Evolutionary conservation across 768 basidiomycete genomes (phyloP).

Genomic region (Boletellus emodensis): DNA sequence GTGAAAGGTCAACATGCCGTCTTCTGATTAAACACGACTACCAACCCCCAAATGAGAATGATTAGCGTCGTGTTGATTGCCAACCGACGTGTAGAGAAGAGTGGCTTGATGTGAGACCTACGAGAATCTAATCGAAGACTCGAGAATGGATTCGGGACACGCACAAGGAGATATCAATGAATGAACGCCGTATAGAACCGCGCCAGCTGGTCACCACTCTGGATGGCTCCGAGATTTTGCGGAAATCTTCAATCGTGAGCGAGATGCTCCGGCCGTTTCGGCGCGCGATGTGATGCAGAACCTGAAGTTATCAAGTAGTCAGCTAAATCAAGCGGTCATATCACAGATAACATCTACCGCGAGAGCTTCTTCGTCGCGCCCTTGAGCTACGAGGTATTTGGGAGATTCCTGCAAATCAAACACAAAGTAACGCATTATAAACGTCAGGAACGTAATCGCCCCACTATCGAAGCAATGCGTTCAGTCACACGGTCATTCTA

Average conservation of each 20-base stretch:
- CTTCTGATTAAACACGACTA: background rate
- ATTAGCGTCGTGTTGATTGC: conserved; percentile 45
- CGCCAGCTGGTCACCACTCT: conserved; percentile 13
- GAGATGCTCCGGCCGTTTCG: conserved; percentile 44
- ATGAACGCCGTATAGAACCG: conserved; percentile 29
- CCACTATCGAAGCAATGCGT: conserved; percentile 30
- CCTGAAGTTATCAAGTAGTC: conserved; percentile 24
- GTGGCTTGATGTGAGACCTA: conserved; percentile 47
- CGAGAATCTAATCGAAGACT: background rate
- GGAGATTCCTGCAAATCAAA: conserved; percentile 61
- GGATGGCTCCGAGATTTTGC: conserved; percentile 23
- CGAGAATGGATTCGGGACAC: conserved; percentile 6
- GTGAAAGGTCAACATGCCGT: background rate
- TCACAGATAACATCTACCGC: conserved; percentile 25
- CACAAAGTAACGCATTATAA: conserved; percentile 50
- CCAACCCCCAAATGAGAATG: conserved; percentile 51
- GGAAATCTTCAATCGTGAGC: conserved; percentile 44
- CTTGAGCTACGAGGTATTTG: conserved; percentile 56
- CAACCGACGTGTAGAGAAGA: conserved; percentile 44
- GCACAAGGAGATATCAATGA: conserved; percentile 40
- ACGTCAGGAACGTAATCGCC: conserved; percentile 47
- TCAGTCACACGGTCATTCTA: conserved; percentile 1
- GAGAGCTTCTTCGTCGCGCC: conserved; percentile 54
- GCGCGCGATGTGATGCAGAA: conserved; percentile 46
- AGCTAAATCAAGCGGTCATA: too few relatives aligned